Evolutionary conservation across 169 alveolate species (phyloP), one percentile per base, ranked within the genome.

Genomic region (Besnoitia besnoiti): DNA sequence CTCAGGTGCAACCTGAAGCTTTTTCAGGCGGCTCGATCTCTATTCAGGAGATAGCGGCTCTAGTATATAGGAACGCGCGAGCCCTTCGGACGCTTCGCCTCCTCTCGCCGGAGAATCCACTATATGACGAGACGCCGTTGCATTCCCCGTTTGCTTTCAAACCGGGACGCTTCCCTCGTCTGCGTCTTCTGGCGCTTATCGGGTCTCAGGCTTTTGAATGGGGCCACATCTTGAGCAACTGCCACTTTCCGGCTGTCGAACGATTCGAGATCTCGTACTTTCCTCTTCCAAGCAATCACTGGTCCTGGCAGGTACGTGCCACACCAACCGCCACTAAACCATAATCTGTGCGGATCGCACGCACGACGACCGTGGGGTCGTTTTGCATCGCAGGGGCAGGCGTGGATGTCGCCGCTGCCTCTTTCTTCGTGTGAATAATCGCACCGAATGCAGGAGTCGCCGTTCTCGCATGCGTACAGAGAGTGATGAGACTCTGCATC

Each of bases 41-140:
- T 12, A 89, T 89, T 39, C 93, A 89, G 51, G 93, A 89, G 51
- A 30, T 89, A 37, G 93, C 93, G 0, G 93, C 93, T 27, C 62
- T 89, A 50, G 87, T 89, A 10, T 89, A 37, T 35, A 21, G 93
- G 19, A 89, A 89, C 62, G 47, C 75, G 12, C 37, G 44, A 0
- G 75, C 93, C 10, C 75, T 89, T 21, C 85, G 88, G n/a, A 21
- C 90, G 49, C 59, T 89, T 21, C 37, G 51, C 50, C 67, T 89
- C 16, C 51, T 62, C 21, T 89, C 93, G 12, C 93, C 93, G 51
- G 90, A 89, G 51, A 89, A 89, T 75, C 89, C 93, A 37, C 87
- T 89, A 19, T 33, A 35, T 51, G 93, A 89, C 79, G 93, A 75
- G 76, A 89, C 93, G n/a, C 93, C 93, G 89, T 14, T 49, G 42